Evolutionary conservation across 1,139 yeast genomes (phyloP).

Genomic region (Meyerozyma athensensis): DNA sequence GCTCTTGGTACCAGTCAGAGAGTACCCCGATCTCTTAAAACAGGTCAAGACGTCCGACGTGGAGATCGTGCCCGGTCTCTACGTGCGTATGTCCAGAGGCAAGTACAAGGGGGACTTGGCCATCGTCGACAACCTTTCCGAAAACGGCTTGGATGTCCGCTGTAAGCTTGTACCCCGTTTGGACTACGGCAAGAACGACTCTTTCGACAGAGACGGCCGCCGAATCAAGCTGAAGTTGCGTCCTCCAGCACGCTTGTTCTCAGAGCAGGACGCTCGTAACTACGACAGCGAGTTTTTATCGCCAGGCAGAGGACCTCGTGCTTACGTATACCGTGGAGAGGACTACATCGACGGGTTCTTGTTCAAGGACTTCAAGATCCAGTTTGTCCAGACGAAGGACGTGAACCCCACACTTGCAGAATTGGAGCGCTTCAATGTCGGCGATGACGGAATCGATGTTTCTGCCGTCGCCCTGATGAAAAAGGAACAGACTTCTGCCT

Average conservation of each 20-base stretch:
- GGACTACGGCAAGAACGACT: constrained; percentile 76
- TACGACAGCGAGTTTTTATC: constrained; percentile 57
- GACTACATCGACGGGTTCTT: constrained; percentile 88
- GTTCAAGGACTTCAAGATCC: constrained; percentile 79
- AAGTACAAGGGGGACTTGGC: constrained; percentile 92
- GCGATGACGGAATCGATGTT: constrained; percentile 76
- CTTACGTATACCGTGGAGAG: constrained; percentile 75
- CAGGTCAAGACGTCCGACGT: constrained; percentile 87
- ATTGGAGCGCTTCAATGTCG: constrained; percentile 73
- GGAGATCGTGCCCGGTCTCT: constrained; percentile 85
- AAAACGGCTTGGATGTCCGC: constrained; percentile 90
- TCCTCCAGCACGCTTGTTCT: constrained; percentile 83
- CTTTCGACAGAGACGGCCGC: constrained; percentile 53
- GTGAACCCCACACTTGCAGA: constrained; percentile 89
- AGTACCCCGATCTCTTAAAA: constrained; percentile 87
- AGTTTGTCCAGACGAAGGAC: constrained; percentile 73
- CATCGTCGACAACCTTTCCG: constrained; percentile 86
- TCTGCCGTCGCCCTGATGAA: constrained; percentile 78
- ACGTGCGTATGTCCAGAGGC: constrained; percentile 87
- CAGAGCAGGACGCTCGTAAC: constrained; percentile 60
- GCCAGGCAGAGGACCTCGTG: constrained; percentile 69
- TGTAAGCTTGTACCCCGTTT: constrained; percentile 89
- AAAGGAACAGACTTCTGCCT: constrained; percentile 44
- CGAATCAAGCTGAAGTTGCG: constrained; percentile 52
- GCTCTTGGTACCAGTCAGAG: constrained; percentile 89